phyloP scores from a whole-genome alignment of 2,329 filamentous ascomycete species.

The Ophiostoma perfectum region DNA sequence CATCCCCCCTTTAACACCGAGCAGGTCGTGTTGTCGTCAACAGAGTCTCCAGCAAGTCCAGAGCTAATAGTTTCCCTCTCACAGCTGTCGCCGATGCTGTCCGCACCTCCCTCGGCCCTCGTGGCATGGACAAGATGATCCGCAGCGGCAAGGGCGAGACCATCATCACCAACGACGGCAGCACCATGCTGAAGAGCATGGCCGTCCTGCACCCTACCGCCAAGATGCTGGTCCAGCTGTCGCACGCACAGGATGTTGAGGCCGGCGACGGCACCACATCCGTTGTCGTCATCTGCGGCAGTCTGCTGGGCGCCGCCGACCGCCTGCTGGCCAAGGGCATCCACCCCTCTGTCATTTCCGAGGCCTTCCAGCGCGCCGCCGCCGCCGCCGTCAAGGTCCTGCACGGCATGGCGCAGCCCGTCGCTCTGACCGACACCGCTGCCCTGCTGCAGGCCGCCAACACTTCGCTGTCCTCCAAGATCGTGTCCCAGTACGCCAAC shows the following conservation, averaged over 20 bases:
- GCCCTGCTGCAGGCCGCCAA: constrained; percentile 94
- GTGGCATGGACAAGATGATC: constrained; percentile 99
- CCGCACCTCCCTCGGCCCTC: constrained; percentile 88
- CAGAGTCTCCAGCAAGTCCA: too few species aligned
- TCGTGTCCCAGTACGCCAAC: constrained; percentile 95
- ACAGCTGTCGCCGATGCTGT: constrained; percentile 94
- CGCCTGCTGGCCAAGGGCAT: constrained; percentile 86
- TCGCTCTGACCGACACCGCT: constrained; percentile 78
- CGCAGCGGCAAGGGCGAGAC: constrained; percentile 94
- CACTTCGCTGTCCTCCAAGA: constrained; percentile 96
- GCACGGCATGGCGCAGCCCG: constrained; percentile 92
- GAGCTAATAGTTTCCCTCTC: constrained; percentile 24
- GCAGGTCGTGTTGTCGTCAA: not conserved
- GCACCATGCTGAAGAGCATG: constrained; percentile 99
- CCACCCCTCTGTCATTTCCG: constrained; percentile 95
- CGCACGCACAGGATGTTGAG: constrained; percentile 95
- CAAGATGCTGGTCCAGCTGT: constrained; percentile 97
- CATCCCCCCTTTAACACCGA: not conserved
- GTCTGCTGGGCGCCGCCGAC: constrained; percentile 88
- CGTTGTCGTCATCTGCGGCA: constrained; percentile 95
- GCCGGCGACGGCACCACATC: constrained; percentile 97
- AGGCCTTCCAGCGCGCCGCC: constrained; percentile 93
- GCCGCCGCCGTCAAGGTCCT: constrained; percentile 82
- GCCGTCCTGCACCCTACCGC: constrained; percentile 98
- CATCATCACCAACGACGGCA: constrained; percentile 98